Conservation (phyloP, 257 asterid genomes). For the Solanum rostratum region DNA sequence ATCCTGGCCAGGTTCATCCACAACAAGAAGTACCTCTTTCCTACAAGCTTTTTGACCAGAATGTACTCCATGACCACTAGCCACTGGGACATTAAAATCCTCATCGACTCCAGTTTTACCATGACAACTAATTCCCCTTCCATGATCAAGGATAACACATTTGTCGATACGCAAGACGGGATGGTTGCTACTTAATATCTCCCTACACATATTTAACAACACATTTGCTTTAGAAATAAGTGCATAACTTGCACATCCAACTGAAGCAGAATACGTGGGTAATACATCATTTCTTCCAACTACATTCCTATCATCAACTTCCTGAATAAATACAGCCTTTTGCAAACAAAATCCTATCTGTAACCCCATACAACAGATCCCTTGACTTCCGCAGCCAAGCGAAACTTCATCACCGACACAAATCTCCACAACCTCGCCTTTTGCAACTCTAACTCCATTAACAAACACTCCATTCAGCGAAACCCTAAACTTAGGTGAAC, state of each 20-base stretch:
- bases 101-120: constrained; percentile 9
- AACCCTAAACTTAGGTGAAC: constrained; percentile 25
- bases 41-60: constrained; percentile 10
- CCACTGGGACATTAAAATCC: constrained; percentile 8
- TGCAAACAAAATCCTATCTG: constrained; percentile 53
- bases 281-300: constrained; percentile 5
- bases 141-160: constrained; percentile 11
- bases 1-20: constrained; percentile 17
- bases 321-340: constrained; percentile 39
- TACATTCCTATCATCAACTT: constrained; percentile 28
- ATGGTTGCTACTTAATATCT: constrained; percentile 52
- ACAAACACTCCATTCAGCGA: constrained; percentile 67
- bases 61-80: constrained; percentile 15
- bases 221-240: constrained; percentile 23
- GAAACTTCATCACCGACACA: constrained; percentile 58
- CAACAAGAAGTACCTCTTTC: constrained; percentile 33
- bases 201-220: constrained; percentile 54
- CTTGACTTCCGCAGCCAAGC: constrained; percentile 35
- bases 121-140: constrained; percentile 7
- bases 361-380: constrained; percentile 17
- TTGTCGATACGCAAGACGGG: constrained; percentile 45
- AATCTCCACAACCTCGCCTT: constrained; percentile 39
- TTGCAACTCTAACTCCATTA: constrained; percentile 37
- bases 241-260: constrained; percentile 9
- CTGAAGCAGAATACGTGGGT: background rate